Conservation (phyloP, 176 grass and related monocot species). For the Carex parvula region DNA sequence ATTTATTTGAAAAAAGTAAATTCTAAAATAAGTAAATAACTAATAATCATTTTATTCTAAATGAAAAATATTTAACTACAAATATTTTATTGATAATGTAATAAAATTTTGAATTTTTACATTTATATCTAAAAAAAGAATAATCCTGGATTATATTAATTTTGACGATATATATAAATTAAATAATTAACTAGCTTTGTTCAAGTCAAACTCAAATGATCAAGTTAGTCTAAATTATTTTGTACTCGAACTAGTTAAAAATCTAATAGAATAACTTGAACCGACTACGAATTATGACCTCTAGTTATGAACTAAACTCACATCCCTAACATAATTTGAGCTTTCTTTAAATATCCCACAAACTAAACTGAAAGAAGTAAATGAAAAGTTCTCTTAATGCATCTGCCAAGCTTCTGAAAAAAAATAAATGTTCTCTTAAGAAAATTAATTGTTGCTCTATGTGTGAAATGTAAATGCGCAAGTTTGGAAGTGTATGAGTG, state of each 20-base stretch:
- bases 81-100: neutral
- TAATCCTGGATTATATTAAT: neutral
- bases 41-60: neutral
- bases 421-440: neutral
- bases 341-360: neutral
- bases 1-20: neutral
- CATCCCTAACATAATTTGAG: neutral
- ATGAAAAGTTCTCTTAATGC: no score
- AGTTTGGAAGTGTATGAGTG: neutral
- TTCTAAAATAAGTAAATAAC: neutral
- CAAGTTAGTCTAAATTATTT: neutral
- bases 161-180: neutral
- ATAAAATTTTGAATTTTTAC: neutral
- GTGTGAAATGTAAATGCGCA: neutral
- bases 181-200: neutral
- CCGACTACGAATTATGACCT: no score
- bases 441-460: neutral
- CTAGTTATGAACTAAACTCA: neutral
- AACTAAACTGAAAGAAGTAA: neutral
- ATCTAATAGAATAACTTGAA: neutral
- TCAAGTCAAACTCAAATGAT: neutral
- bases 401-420: no score
- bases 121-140: neutral
- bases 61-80: neutral
- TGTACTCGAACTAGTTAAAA: neutral